Percentiles rank a stretch among this genome's conserved stretches.
Evolutionary conservation across 108 stramenopile species (phyloP).

Genomic region (Skeletonema menzelii): DNA sequence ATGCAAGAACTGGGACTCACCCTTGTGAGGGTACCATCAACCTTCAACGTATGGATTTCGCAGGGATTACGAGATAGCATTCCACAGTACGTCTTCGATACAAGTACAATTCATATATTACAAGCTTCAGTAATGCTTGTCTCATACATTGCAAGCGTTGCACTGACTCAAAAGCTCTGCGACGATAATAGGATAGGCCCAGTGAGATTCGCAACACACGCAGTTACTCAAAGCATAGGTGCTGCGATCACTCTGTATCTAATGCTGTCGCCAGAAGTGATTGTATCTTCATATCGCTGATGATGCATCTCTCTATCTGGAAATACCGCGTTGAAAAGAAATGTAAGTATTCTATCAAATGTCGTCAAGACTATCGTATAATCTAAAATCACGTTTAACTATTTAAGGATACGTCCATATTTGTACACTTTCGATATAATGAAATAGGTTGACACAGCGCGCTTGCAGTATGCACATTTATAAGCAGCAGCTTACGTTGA

Average conservation of each 20-base stretch:
- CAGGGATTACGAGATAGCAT: slow-evolving; percentile 4
- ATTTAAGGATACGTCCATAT: background rate
- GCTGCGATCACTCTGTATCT: slow-evolving; percentile 42
- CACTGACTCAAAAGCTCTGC: slow-evolving; percentile 48
- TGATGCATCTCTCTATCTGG: background rate
- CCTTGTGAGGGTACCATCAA: slow-evolving; percentile 32
- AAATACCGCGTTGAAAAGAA: background rate
- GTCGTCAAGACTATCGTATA: too few relatives aligned
- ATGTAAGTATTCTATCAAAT: too few relatives aligned
- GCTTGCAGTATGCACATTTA: too few relatives aligned
- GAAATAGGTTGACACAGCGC: background rate
- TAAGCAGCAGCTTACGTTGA: too few relatives aligned
- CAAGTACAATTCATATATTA: slow-evolving; percentile 18
- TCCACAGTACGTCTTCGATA: slow-evolving; percentile 14
- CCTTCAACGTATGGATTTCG: slow-evolving; percentile 23
- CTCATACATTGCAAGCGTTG: slow-evolving; percentile 10
- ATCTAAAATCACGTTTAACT: too few relatives aligned
- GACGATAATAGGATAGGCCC: slow-evolving; percentile 38
- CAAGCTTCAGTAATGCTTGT: slow-evolving; percentile 20
- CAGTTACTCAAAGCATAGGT: slow-evolving; percentile 22
- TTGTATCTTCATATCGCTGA: slow-evolving; percentile 10
- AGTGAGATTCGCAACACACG: slow-evolving; percentile 40
- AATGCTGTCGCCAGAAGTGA: slow-evolving; percentile 34
- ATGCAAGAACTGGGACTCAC: slow-evolving; percentile 45
- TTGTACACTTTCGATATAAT: background rate